Evolutionary conservation across 2,329 filamentous ascomycete genomes (phyloP).

Genomic region (Monilinia vaccinii-corymbosi): DNA sequence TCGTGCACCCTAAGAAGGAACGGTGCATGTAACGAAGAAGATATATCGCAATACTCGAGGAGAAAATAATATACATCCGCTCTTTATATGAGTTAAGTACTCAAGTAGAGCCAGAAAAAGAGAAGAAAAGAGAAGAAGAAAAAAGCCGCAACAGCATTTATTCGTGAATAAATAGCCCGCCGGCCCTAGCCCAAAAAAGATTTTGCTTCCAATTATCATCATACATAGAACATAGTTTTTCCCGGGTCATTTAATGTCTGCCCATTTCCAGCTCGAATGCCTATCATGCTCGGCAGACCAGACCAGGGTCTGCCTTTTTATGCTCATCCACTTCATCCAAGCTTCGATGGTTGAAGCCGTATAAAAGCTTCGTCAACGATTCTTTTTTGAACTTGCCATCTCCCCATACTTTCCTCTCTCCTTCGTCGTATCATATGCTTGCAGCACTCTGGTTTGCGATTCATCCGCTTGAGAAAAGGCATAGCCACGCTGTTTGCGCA

Average conservation of each 20-base stretch:
- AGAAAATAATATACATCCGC: background rate
- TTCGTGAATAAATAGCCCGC: background rate
- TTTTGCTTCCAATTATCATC: conserved; percentile 2
- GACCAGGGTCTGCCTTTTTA: background rate
- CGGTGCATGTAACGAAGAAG: background rate
- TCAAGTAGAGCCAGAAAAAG: background rate
- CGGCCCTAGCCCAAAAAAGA: conserved; percentile 2
- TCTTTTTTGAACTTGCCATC: conserved; percentile 47
- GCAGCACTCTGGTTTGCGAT: conserved; percentile 85
- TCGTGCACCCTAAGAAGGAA: background rate
- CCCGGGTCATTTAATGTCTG: background rate
- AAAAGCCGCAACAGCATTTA: background rate
- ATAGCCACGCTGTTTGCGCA: conserved; percentile 98
- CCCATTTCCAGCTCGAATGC: background rate
- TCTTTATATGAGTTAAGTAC: background rate
- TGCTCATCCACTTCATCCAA: background rate
- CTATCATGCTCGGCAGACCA: background rate
- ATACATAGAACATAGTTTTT: conserved; percentile 5
- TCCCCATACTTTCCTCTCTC: conserved; percentile 89
- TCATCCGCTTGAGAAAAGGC: conserved; percentile 98
- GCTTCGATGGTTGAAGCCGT: background rate
- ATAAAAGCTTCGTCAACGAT: background rate
- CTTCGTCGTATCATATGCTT: conserved; percentile 95
- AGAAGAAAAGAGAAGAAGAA: background rate
- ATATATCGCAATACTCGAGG: background rate